Conservation (phyloP, 306 rosid genomes). For the Prinsepia uniflora region DNA sequence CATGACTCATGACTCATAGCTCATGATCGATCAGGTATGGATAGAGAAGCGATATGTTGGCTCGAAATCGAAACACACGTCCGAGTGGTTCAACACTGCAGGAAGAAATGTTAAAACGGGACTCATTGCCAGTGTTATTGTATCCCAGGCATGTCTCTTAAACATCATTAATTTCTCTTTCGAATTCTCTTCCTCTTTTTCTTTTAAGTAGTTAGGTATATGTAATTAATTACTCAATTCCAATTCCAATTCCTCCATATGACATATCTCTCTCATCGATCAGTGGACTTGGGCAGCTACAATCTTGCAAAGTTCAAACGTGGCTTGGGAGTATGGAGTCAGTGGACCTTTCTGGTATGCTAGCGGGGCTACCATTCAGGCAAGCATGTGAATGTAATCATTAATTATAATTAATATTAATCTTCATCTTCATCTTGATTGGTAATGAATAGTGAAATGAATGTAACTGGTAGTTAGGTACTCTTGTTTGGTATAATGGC, state of each 20-base stretch:
- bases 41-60: constrained; percentile 84
- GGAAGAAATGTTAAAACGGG: constrained; percentile 93
- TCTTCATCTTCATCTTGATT: no score
- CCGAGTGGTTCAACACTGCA: constrained; percentile 98
- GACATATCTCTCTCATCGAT: no score
- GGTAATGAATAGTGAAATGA: neutral
- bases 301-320: constrained; percentile 87
- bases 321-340: constrained; percentile 93
- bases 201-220: no score
- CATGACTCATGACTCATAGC: no score
- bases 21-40: constrained; percentile 61
- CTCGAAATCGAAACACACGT: constrained; percentile 71
- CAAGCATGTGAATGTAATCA: constrained; percentile 20
- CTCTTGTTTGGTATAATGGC: constrained; percentile 90
- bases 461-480: constrained; percentile 40
- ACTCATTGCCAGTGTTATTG: constrained; percentile 92
- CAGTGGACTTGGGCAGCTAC: constrained; percentile 99
- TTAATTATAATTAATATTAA: no score
- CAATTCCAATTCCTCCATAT: no score
- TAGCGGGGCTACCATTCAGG: constrained; percentile 95
- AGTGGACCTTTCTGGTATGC: constrained; percentile 99
- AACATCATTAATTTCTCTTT: no score
- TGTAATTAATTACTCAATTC: no score
- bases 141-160: constrained; percentile 51
- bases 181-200: no score